Evolutionary conservation across 2,329 filamentous ascomycete genomes (phyloP).

Genomic region (Verruconis gallopava): DNA sequence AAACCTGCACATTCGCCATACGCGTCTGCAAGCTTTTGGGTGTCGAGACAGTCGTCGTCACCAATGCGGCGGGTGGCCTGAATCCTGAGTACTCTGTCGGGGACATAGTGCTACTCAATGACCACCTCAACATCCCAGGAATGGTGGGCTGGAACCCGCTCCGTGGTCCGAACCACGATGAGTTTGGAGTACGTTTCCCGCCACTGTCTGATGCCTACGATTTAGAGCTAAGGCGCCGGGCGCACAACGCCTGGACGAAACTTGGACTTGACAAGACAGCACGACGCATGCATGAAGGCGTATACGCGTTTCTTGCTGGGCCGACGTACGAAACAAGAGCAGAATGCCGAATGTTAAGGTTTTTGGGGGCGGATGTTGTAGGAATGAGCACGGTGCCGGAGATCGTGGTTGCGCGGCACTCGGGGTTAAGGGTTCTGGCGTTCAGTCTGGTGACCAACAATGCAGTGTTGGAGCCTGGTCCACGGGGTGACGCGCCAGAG

Average conservation of each 20-base stretch:
- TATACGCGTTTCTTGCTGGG: slow-evolving; percentile 52
- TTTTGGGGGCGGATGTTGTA: slow-evolving; percentile 53
- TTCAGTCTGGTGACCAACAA: slow-evolving; percentile 56
- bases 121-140: slow-evolving; percentile 53
- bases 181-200: slow-evolving; percentile 51
- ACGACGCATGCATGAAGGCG: slow-evolving; percentile 47
- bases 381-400: slow-evolving; percentile 60
- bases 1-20: slow-evolving; percentile 49
- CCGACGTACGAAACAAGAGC: slow-evolving; percentile 54
- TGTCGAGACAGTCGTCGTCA: slow-evolving; percentile 49
- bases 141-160: slow-evolving; percentile 48
- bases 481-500: slow-evolving; percentile 42
- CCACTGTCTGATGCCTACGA: slow-evolving; percentile 54
- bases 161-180: slow-evolving; percentile 48
- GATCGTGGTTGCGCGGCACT: slow-evolving; percentile 52
- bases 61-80: slow-evolving; percentile 53
- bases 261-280: slow-evolving; percentile 32
- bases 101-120: slow-evolving; percentile 52
- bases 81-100: slow-evolving; percentile 52
- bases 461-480: slow-evolving; percentile 45
- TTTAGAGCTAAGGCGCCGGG: slow-evolving; percentile 43
- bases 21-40: slow-evolving; percentile 51
- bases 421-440: slow-evolving; percentile 48
- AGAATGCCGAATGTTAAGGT: slow-evolving; percentile 48
- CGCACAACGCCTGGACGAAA: slow-evolving; percentile 44